Conservation (phyloP, 371 early-diverging fungal genomes). For the Saksenaea oblongispora region DNA sequence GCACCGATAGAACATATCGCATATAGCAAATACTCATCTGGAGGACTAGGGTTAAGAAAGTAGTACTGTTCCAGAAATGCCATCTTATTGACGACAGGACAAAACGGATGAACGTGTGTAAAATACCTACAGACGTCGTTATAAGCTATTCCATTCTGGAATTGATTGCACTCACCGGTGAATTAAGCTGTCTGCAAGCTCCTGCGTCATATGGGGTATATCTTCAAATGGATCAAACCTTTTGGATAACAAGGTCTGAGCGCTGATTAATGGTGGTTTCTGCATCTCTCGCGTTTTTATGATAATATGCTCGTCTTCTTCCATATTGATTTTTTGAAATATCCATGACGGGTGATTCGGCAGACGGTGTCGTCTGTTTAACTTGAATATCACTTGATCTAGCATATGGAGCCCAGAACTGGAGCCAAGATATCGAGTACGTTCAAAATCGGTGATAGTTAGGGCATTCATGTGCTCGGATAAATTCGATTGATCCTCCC, state of each 20-base stretch:
- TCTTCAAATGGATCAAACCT: slow-evolving; percentile 24
- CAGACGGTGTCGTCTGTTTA: slow-evolving; percentile 19
- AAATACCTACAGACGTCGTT: slow-evolving; percentile 28
- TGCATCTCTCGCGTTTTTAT: slow-evolving; percentile 30
- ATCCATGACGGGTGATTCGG: slow-evolving; percentile 24
- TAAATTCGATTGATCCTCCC: background rate
- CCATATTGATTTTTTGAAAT: slow-evolving; percentile 41
- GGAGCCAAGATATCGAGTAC: slow-evolving; percentile 39
- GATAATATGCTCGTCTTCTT: slow-evolving; percentile 40
- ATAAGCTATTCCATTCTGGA: background rate
- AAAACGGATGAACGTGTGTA: slow-evolving; percentile 28
- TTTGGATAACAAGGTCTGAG: background rate
- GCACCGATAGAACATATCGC: slow-evolving; percentile 29
- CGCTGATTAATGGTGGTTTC: background rate
- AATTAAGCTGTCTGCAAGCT: slow-evolving; percentile 30
- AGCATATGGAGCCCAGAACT: slow-evolving; percentile 40
- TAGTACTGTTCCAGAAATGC: slow-evolving; percentile 42
- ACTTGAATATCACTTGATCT: slow-evolving; percentile 14
- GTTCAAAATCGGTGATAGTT: slow-evolving; percentile 37
- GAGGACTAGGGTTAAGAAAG: slow-evolving; percentile 31
- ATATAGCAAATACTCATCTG: slow-evolving; percentile 34
- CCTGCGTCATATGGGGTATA: slow-evolving; percentile 27
- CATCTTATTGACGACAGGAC: slow-evolving; percentile 41
- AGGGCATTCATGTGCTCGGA: slow-evolving; percentile 23
- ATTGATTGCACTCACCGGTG: slow-evolving; percentile 21